A percentile compares a stretch with the other conserved stretches of the same genome.
Conservation (phyloP, 495 filamentous ascomycete species). For the Patellaria atrata region DNA sequence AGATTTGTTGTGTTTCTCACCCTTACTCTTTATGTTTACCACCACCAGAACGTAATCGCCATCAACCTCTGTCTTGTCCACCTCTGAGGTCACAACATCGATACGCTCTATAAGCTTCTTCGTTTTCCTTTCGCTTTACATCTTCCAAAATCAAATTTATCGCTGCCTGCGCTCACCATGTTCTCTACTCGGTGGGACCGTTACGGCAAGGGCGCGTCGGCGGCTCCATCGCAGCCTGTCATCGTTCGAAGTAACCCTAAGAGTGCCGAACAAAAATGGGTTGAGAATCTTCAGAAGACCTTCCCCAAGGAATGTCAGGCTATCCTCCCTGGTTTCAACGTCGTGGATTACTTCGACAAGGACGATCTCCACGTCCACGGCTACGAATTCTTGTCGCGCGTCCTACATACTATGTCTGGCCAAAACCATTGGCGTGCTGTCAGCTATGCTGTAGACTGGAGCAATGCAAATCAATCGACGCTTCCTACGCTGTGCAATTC, state of each 20-base stretch:
- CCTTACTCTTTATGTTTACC: too few species aligned
- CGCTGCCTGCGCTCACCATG: conserved; percentile 1
- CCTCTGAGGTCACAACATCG: too few species aligned
- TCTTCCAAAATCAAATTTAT: neutral
- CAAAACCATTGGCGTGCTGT: conserved; percentile 5
- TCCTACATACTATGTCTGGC: conserved; percentile 7
- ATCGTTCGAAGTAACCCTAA: too few species aligned
- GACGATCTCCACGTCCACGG: conserved; percentile 34
- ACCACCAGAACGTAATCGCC: too few species aligned
- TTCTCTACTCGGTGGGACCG: neutral
- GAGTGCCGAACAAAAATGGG: too few species aligned
- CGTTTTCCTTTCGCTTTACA: neutral
- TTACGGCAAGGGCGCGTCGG: neutral
- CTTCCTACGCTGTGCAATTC: neutral
- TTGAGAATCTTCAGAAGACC: neutral
- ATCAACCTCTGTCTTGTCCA: too few species aligned
- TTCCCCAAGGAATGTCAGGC: neutral
- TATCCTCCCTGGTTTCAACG: conserved; percentile 21
- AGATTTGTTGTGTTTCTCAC: too few species aligned
- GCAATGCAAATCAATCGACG: neutral
- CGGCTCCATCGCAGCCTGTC: neutral
- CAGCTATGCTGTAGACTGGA: conserved; percentile 6
- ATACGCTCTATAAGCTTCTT: too few species aligned
- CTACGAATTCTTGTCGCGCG: conserved; percentile 29
- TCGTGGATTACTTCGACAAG: conserved; percentile 40